Evolutionary conservation across 768 basidiomycete species (phyloP).

Genomic region (Phlebiopsis gigantea): DNA sequence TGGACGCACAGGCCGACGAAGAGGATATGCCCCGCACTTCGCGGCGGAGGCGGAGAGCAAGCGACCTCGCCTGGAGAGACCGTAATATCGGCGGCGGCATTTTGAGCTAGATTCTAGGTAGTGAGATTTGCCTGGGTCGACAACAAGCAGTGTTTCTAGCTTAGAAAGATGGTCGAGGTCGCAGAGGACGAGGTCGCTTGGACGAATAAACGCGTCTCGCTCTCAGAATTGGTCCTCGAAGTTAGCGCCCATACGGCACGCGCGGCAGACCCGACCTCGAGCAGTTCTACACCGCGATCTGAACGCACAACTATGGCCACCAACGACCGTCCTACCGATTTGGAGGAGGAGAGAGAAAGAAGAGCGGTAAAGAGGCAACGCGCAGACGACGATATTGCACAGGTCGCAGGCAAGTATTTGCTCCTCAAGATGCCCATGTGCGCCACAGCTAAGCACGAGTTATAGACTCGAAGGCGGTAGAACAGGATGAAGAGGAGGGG

Average conservation of each 20-base stretch:
- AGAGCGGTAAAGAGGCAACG: constrained; percentile 28
- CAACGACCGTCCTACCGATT: background rate
- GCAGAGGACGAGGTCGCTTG: background rate
- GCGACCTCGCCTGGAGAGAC: constrained; percentile 6
- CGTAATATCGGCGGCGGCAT: background rate
- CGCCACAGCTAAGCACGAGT: background rate
- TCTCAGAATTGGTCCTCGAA: background rate
- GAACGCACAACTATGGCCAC: background rate
- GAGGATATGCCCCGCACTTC: constrained; percentile 26
- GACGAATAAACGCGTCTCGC: background rate
- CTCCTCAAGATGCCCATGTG: too few relatives aligned
- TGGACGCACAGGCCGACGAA: constrained; percentile 21
- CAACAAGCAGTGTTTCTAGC: background rate
- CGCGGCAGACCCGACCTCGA: background rate
- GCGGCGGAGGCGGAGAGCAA: background rate
- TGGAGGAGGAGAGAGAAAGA: constrained; percentile 9
- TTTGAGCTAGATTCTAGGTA: too few relatives aligned
- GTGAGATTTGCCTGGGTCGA: background rate
- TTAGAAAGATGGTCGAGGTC: background rate
- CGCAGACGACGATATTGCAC: constrained; percentile 16
- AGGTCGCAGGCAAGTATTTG: background rate
- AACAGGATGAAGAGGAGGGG: constrained; percentile 22
- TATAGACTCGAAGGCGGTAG: background rate
- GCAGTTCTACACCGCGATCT: background rate
- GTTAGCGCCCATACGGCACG: background rate